Evolutionary conservation across 176 grass and related monocot genomes (phyloP).

Genomic region (Alopecurus myosuroides): DNA sequence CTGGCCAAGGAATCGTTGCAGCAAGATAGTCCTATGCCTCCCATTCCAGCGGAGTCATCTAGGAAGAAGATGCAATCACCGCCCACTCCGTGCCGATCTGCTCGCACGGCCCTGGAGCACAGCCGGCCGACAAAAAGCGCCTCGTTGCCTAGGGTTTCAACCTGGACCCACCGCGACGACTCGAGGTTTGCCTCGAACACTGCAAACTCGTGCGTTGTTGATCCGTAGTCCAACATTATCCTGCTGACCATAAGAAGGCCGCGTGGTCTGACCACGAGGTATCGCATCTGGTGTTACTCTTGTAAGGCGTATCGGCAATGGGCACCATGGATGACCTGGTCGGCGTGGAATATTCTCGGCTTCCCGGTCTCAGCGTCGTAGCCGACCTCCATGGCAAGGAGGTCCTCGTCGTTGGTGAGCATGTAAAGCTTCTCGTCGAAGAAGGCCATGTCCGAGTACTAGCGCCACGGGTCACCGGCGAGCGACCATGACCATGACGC

Average conservation of each 20-base stretch:
- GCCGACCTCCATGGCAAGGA: not conserved
- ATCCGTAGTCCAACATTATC: not conserved
- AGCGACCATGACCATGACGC: not conserved
- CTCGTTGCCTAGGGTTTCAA: not conserved
- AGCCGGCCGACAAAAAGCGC: no score
- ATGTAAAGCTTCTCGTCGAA: not conserved
- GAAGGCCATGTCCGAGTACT: conserved; percentile 14
- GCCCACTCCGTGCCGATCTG: not conserved
- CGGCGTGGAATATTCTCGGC: not conserved
- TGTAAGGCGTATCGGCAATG: not conserved
- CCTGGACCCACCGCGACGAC: not conserved
- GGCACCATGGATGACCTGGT: not conserved
- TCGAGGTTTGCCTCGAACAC: not conserved
- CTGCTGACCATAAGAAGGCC: not conserved
- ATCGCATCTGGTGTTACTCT: not conserved
- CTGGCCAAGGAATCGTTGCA: not conserved
- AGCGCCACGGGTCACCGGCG: conserved; percentile 1
- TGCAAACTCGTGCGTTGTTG: not conserved
- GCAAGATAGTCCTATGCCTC: no score
- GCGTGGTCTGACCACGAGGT: not conserved
- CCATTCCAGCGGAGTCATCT: not conserved
- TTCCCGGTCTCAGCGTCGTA: not conserved
- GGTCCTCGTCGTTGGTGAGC: not conserved
- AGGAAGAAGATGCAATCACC: not conserved
- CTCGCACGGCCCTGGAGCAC: no score